Evolutionary conservation across 2,329 filamentous ascomycete genomes (phyloP), one percentile per base, ranked within the genome.

Genomic region (Chalara sp.): DNA sequence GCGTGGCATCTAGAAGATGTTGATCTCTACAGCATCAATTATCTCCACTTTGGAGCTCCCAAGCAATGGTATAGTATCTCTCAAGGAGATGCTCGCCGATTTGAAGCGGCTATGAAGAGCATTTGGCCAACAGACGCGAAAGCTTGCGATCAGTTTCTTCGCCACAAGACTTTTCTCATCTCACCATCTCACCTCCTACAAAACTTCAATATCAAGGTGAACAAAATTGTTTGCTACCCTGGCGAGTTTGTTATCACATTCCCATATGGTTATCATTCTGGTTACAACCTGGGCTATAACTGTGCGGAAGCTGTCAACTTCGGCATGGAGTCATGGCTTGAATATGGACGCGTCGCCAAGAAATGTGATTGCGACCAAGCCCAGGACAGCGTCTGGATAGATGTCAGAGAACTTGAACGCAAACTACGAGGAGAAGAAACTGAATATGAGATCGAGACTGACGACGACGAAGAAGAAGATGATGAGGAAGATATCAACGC

Each of bases 51-150:
- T 67, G 93, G 93, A 49, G 93, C 93, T 1, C 93, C 93, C 0
- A 99, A 99, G 70, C 93, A 99, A 68, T 99, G 93, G 93, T 99
- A 99, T 72, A 96, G 91, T 69, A 97, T 99, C 58, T 96, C 92
- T 1, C 95, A 97, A 67, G 87, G 88, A 58, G 93, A 99, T 66
- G 90, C 92, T 11, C 83, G 90, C 47, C 85, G 87, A 12, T 99
- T 99, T 61, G 93, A 99, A 69, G 82, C 84, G 37, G 92, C 89
- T 41, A 99, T 99, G 93, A 92, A 87, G 70, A 90, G 78, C 64
- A 88, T 96, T 52, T 99, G 92, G 91, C 89, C 91, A 0, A 86
- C 85, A 5, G 93, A 99, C 63, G 89, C 91, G 21, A 99, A 99
- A 70, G 88, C 89, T 40, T 99, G 93, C 65, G 86, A 89, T 58